A percentile compares a stretch with the other conserved stretches of the same genome.
Evolutionary conservation across 179 eudicot species (phyloP).

Genomic region (Gypsophila paniculata): DNA sequence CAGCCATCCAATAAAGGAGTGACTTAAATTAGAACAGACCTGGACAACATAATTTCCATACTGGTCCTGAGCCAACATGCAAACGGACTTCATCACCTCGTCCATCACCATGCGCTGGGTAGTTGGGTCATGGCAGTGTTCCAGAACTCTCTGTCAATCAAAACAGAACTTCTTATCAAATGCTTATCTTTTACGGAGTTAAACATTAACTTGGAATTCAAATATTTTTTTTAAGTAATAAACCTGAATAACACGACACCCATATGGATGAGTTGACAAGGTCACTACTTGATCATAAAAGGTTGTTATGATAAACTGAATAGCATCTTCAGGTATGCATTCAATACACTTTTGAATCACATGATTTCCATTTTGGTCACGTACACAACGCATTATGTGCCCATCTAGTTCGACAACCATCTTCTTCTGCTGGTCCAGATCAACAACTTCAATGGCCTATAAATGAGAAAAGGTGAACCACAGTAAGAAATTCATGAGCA

Average conservation of each 20-base stretch:
- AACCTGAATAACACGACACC: conserved; percentile 99
- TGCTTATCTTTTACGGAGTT: not conserved
- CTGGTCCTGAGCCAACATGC: conserved; percentile 83
- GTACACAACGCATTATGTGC: conserved; percentile 97
- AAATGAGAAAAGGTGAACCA: conserved; percentile 9
- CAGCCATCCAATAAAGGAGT: not conserved
- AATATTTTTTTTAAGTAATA: conserved; percentile 4
- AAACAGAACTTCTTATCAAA: conserved; percentile 7
- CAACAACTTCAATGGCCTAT: conserved; percentile 98
- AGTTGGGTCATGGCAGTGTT: conserved; percentile 63
- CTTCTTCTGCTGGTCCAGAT: conserved; percentile 84
- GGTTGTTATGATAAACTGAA: conserved; percentile 74
- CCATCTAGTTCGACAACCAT: conserved; percentile 99
- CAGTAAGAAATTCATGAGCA: not conserved
- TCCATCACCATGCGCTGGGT: conserved; percentile 69
- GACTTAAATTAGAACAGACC: conserved; percentile 35
- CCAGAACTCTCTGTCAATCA: conserved; percentile 67
- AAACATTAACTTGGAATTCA: not conserved
- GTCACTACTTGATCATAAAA: conserved; percentile 91
- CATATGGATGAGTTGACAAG: conserved; percentile 97
- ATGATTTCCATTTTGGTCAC: conserved; percentile 98
- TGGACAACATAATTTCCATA: conserved; percentile 94
- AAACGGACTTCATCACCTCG: conserved; percentile 68
- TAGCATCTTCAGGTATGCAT: conserved; percentile 91
- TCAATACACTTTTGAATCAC: conserved; percentile 98